A percentile compares a stretch with the other conserved stretches of the same genome.
Conservation (phyloP, 495 filamentous ascomycete genomes). For the Amorphotheca resinae region DNA sequence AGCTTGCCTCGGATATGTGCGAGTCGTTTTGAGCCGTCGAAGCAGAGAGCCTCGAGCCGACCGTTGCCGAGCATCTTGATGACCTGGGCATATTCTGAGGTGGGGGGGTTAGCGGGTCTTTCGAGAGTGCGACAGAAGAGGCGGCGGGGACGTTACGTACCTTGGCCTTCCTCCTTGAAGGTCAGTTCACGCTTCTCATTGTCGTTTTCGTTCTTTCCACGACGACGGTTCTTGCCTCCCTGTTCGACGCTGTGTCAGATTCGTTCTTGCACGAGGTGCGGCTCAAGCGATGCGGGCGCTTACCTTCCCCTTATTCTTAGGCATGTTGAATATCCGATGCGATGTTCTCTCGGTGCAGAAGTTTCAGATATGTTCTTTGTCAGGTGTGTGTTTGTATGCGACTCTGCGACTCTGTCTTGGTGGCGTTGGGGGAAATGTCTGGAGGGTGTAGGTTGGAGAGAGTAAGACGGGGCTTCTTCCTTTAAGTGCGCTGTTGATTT, state of each 20-base stretch:
- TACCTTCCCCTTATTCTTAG: constrained; percentile 99
- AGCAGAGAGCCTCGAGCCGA: constrained; percentile 90
- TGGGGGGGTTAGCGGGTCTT: constrained; percentile 14
- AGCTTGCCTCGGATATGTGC: constrained; percentile 90
- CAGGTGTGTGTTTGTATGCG: neutral
- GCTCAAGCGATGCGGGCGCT: constrained; percentile 22
- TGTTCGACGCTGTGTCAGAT: constrained; percentile 26
- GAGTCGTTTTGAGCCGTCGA: constrained; percentile 81
- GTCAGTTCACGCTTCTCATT: constrained; percentile 98
- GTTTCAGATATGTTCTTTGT: neutral
- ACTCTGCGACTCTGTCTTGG: neutral
- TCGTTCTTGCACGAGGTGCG: neutral
- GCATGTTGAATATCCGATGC: constrained; percentile 51
- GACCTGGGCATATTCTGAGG: constrained; percentile 88
- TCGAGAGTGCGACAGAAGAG: neutral
- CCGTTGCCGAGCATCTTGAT: constrained; percentile 98
- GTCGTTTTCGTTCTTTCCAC: constrained; percentile 99
- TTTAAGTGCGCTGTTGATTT: too few species aligned
- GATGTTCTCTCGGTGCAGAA: constrained; percentile 8
- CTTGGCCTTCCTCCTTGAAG: constrained; percentile 98
- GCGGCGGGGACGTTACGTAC: constrained; percentile 23
- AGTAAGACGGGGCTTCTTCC: constrained; percentile 6
- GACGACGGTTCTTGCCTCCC: constrained; percentile 96
- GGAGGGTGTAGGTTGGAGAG: constrained; percentile 1
- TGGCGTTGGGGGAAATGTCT: constrained; percentile 2